Evolutionary conservation across 768 basidiomycete species (phyloP).

Genomic region (Amanita pallidorosea): DNA sequence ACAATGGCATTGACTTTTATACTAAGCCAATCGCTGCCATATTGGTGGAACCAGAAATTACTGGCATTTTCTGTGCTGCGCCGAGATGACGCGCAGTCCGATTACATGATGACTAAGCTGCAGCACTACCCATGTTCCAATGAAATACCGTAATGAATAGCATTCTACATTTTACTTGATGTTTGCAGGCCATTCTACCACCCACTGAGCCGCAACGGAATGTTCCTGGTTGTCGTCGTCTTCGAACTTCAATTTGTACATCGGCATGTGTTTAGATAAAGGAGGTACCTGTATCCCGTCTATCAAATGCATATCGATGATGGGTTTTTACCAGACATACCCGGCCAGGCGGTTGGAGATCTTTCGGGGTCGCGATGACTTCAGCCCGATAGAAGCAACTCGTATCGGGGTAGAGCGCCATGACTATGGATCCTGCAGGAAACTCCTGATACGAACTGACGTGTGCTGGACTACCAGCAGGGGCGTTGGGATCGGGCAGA

Average conservation of each 20-base stretch:
- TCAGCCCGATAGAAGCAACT: conserved; percentile 87
- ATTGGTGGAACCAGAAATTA: not conserved
- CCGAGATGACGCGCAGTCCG: not conserved
- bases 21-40: not conserved
- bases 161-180: conserved; percentile 5
- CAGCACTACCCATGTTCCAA: not conserved
- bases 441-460: conserved; percentile 65
- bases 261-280: conserved; percentile 38
- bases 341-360: conserved; percentile 24
- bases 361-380: conserved; percentile 58
- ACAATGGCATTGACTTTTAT: not conserved
- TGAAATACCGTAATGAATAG: conserved; percentile 2
- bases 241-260: conserved; percentile 79
- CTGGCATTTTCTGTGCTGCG: not conserved
- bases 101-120: not conserved
- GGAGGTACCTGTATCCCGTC: conserved; percentile 15
- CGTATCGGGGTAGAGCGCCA: conserved; percentile 87
- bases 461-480: conserved; percentile 48
- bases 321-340: conserved; percentile 5
- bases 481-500: conserved; percentile 61
- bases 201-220: conserved; percentile 63
- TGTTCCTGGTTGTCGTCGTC: conserved; percentile 84
- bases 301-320: not conserved
- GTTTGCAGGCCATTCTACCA: conserved; percentile 68
- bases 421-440: conserved; percentile 57